phyloP scores from a whole-genome alignment of 768 basidiomycete genomes.

The Termitomyces sp. region DNA sequence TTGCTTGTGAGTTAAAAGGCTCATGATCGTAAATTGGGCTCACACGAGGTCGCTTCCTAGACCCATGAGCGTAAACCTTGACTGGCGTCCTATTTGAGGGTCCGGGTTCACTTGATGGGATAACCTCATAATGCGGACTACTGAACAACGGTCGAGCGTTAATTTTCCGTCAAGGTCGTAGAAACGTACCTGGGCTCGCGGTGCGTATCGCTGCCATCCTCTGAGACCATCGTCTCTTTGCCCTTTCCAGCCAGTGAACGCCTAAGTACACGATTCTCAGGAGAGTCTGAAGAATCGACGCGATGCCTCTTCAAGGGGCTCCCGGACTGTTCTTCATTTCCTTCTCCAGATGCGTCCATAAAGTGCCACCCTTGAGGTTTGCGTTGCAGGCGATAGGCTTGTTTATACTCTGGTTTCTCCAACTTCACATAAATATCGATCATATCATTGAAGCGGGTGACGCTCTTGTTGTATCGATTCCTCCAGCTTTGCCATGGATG shows the following conservation, averaged over 20 bases:
- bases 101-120: conserved; percentile 1
- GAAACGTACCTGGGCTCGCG: neutral
- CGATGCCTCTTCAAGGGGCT: conserved; percentile 4
- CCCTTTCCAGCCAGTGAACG: neutral
- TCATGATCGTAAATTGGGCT: neutral
- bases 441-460: conserved; percentile 23
- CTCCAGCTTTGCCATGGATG: conserved; percentile 46
- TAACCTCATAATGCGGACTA: neutral
- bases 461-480: conserved; percentile 39
- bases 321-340: neutral
- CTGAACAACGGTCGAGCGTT: neutral
- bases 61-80: neutral
- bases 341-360: neutral
- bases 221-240: neutral
- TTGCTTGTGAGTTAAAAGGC: conserved; percentile 13
- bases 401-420: conserved; percentile 20
- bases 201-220: neutral
- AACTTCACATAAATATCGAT: conserved; percentile 24
- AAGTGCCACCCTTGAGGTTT: neutral
- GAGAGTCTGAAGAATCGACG: neutral
- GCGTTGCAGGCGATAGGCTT: conserved; percentile 21
- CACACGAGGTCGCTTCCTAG: neutral
- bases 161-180: neutral
- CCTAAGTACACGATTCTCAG: neutral
- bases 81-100: neutral